Base-by-base conservation (phyloP, 805 yeast species). In the Lachancea meyersii region DNA sequence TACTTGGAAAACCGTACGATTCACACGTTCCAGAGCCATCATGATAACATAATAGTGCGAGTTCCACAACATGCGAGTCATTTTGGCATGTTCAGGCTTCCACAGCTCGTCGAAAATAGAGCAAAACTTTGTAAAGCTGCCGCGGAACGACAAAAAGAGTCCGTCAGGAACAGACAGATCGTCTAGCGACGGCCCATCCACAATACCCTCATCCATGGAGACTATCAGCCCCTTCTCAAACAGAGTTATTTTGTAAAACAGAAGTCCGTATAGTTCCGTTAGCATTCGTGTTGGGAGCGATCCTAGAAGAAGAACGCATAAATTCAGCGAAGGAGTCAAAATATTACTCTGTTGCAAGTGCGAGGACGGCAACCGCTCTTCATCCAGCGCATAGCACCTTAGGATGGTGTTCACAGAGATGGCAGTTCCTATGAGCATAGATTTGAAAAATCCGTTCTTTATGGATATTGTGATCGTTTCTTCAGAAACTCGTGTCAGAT, bases 1-100 rank as follows among this genome's bases (percentile, higher is more conserved):
- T 34, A 28, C 16, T 20, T 36, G 27, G 23, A 58, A 55, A 7
- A 58, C 44, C 4, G 44, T 46, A 31, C 55, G 49, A 26, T 56
- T 55, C 5, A 54, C 49, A 13, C 50, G 44, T 40, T 58, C 58
- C 8, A 58, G 32, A 2, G 55, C 59, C 14, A 55, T 28, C 3
- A 54, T 38, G 9, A 26, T 37, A 5, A 37, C 41, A 32, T 31
- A 42, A 20, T 23, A 31, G 16, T 31, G 41, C 13, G 45, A 42
- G 19, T 37, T 42, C 31, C 30, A 21, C 5, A 42, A 28, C 30
- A 37, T 32, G n/a, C 31, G 41, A 7, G 31, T 32, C 41, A 42
- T 19, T 9, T 20, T 17, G 19, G 27, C 21, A 18, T 37, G 22
- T 20, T 42, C 41, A 10, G 45, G 45, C 31, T 26, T 37, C 33